phyloP scores from a whole-genome alignment of 75 land plant species.

The Cryptomeria japonica region DNA sequence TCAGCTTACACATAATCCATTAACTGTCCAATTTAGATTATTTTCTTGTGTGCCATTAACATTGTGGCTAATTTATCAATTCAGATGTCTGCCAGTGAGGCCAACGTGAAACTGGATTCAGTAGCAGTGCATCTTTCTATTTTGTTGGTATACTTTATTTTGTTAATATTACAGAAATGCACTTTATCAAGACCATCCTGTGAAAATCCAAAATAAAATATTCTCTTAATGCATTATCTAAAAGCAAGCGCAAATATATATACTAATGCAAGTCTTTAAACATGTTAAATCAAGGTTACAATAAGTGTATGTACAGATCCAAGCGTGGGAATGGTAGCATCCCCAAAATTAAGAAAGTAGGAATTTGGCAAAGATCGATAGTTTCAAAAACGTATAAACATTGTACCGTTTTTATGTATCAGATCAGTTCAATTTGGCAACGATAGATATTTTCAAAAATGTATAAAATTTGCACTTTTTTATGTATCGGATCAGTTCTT shows the following conservation, averaged over 20 bases:
- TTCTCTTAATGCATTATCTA: not conserved
- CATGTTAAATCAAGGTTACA: not conserved
- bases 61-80: not conserved
- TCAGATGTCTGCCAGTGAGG: not conserved
- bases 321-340: not conserved
- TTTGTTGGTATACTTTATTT: not conserved
- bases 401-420: not conserved
- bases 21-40: not conserved
- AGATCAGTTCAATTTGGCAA: not conserved
- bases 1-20: not conserved
- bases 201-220: not conserved
- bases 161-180: not conserved
- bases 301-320: not conserved
- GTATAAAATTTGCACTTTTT: too few relatives aligned
- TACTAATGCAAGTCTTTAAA: not conserved
- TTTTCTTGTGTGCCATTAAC: not conserved
- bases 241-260: not conserved
- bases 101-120: not conserved
- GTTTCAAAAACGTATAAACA: too few relatives aligned
- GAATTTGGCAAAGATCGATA: not conserved
- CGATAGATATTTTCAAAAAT: too few relatives aligned
- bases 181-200: not conserved
- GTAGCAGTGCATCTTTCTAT: not conserved
- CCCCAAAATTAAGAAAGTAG: not conserved
- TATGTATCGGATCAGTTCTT: not conserved